Conservation (phyloP, 2,329 filamentous ascomycete genomes). For the Endocalyx cinctus region DNA sequence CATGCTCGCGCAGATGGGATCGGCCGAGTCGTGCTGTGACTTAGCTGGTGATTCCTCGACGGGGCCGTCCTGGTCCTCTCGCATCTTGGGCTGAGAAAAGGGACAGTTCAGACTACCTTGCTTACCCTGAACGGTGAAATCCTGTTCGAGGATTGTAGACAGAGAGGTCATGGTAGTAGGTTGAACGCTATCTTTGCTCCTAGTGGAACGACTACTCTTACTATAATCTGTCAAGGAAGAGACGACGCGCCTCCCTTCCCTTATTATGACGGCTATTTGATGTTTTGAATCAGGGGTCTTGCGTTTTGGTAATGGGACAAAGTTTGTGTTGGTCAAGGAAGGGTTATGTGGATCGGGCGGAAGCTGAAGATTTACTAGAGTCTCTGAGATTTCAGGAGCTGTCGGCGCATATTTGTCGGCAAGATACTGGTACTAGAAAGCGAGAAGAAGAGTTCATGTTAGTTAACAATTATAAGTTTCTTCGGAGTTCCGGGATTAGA, state of each 20-base stretch:
- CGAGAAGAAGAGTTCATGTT: constrained; percentile 1
- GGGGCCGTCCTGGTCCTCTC: constrained; percentile 29
- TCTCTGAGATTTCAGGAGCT: constrained; percentile 62
- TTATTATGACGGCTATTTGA: constrained; percentile 58
- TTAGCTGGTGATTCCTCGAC: constrained; percentile 29
- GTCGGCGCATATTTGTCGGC: constrained; percentile 65
- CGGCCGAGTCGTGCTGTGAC: constrained; percentile 41
- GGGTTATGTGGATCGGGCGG: constrained; percentile 47
- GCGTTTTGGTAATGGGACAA: constrained; percentile 52
- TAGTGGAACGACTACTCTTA: constrained; percentile 47
- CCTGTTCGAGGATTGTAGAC: constrained; percentile 71
- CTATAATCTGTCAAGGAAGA: constrained; percentile 44
- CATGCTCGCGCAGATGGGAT: constrained; percentile 63
- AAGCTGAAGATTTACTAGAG: constrained; percentile 61
- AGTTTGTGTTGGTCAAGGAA: constrained; percentile 41
- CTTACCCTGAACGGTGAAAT: constrained; percentile 82
- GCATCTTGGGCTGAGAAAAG: constrained; percentile 50
- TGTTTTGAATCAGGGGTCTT: constrained; percentile 44
- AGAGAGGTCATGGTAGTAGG: constrained; percentile 50
- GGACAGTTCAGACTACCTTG: constrained; percentile 78
- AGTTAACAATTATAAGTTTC: no score
- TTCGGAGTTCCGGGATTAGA: no score
- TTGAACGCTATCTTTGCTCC: constrained; percentile 44
- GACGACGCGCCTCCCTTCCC: constrained; percentile 58
- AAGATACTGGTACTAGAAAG: constrained; percentile 54